A percentile compares a stretch with the other conserved stretches of the same genome.
phyloP scores from a whole-genome alignment of 768 basidiomycete species.

The Mycena epipterygia region DNA sequence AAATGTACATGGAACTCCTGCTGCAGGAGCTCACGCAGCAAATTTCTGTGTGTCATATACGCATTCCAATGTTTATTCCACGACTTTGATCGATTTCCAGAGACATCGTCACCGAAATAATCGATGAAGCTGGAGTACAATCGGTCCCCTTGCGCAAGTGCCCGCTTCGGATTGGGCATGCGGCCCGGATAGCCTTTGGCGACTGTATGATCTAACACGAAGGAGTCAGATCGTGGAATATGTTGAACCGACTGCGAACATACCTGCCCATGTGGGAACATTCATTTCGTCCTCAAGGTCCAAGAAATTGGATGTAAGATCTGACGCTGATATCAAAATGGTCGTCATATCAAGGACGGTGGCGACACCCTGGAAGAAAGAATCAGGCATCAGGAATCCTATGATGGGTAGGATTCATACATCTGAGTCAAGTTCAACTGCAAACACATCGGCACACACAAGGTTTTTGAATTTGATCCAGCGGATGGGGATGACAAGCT shows the following conservation, averaged over 20 bases:
- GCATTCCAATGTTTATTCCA: slow-evolving; percentile 63
- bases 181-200: not conserved
- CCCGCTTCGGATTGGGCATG: slow-evolving; percentile 52
- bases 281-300: not conserved
- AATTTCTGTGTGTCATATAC: slow-evolving; percentile 53
- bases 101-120: slow-evolving; percentile 58
- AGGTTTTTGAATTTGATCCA: slow-evolving; percentile 2
- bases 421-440: not conserved
- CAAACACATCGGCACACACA: not conserved
- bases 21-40: slow-evolving; percentile 50
- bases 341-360: not conserved
- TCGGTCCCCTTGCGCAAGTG: slow-evolving; percentile 45
- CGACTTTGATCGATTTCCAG: slow-evolving; percentile 58
- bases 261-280: not conserved
- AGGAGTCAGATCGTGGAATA: not conserved
- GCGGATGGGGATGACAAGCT: slow-evolving; percentile 18
- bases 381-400: no score
- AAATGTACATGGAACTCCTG: slow-evolving; percentile 56
- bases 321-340: not conserved
- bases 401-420: not conserved
- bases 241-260: no score
- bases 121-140: slow-evolving; percentile 49
- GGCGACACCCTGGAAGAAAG: not conserved
- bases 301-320: not conserved
- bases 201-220: no score